phyloP scores from a whole-genome alignment of 1,139 yeast species.

The Kodamaea derodonti region DNA sequence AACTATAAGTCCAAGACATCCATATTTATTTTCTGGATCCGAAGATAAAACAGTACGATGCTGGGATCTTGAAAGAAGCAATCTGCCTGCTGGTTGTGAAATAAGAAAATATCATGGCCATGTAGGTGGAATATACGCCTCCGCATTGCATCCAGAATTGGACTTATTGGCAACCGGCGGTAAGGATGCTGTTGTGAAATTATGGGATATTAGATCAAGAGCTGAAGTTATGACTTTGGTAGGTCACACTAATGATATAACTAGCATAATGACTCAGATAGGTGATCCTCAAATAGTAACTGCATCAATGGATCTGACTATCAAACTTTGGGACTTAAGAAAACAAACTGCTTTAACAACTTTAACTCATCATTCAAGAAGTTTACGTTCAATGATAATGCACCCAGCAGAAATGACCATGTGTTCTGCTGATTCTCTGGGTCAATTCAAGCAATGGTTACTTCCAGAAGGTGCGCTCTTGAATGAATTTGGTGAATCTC shows the following conservation, averaged over 20 bases:
- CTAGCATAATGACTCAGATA: constrained; percentile 61
- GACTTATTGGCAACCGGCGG: constrained; percentile 90
- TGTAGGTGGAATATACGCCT: constrained; percentile 80
- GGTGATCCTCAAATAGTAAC: constrained; percentile 85
- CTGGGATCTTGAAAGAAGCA: constrained; percentile 91
- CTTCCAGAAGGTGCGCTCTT: constrained; percentile 71
- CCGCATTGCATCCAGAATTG: constrained; percentile 81
- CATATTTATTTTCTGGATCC: constrained; percentile 87
- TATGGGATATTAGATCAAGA: constrained; percentile 91
- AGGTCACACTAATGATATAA: constrained; percentile 80
- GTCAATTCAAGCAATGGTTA: constrained; percentile 79
- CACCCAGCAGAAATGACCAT: constrained; percentile 76
- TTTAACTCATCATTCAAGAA: constrained; percentile 79
- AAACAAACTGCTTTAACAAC: constrained; percentile 38
- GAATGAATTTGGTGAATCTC: constrained; percentile 45
- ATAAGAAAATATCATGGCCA: constrained; percentile 93
- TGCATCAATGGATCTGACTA: constrained; percentile 80
- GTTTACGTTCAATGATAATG: constrained; percentile 68
- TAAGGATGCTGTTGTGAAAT: constrained; percentile 78
- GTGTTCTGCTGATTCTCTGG: constrained; percentile 72
- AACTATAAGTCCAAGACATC: constrained; percentile 68
- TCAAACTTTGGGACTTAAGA: constrained; percentile 77
- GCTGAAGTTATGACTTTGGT: constrained; percentile 69
- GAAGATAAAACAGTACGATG: constrained; percentile 95
- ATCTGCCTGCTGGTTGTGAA: constrained; percentile 48